A percentile compares a stretch with the other conserved stretches of the same genome.
These are phyloP conservation scores for Delonix regia DNA, from an alignment of 306 rosid species.

Conservation along the genomic window DNA sequence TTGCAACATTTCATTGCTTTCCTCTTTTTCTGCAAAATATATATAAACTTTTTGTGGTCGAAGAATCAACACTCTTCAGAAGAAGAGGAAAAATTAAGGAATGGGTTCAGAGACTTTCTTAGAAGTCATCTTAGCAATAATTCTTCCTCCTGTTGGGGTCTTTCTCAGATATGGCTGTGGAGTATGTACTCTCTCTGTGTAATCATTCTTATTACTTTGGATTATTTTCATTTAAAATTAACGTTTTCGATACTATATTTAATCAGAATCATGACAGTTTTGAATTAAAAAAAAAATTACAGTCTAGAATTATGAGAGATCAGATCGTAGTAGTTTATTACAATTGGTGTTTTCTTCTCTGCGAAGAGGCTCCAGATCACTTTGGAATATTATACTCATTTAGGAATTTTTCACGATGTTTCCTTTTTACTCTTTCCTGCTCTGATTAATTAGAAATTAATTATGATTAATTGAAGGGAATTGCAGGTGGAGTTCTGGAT, in stretches of 20 bases:
- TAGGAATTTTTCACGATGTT: not conserved
- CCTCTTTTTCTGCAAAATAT: too few species aligned
- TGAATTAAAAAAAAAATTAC: not conserved
- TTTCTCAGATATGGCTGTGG: constrained; percentile 74
- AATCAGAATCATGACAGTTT: not conserved
- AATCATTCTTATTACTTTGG: too few species aligned
- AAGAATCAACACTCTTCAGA: too few species aligned
- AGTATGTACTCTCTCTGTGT: constrained; percentile 26
- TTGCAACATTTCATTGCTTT: too few species aligned
- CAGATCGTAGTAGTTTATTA: not conserved
- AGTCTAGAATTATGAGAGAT: not conserved
- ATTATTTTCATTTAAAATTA: too few species aligned
- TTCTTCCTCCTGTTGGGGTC: constrained; percentile 77
- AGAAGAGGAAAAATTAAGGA: not conserved
- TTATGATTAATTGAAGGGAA: not conserved
- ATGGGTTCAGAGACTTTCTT: constrained; percentile 74
- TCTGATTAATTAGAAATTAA: not conserved
- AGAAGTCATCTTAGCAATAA: constrained; percentile 60
- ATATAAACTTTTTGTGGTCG: too few species aligned
- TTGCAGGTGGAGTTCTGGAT: constrained; percentile 79
- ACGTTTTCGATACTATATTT: too few species aligned
- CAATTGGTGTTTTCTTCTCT: not conserved
- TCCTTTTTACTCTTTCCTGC: not conserved
- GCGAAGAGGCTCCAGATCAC: not conserved
- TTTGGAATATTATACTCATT: not conserved